A percentile compares a stretch with the other conserved stretches of the same genome.
Conservation (phyloP, 805 yeast genomes). For the Phaffomyces opuntiae region DNA sequence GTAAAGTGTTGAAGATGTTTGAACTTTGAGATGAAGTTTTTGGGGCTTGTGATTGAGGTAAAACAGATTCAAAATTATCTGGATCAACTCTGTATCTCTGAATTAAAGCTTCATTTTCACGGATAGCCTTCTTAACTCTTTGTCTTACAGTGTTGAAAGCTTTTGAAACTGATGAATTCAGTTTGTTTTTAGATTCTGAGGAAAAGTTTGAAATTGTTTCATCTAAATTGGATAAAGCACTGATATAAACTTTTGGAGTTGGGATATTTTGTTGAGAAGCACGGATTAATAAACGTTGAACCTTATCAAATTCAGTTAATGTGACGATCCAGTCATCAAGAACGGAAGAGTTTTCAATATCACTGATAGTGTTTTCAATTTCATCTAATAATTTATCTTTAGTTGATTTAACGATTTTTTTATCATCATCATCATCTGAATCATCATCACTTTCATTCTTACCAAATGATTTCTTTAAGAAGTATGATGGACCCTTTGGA, state of each 20-base stretch:
- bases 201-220: conserved; percentile 50
- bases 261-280: conserved; percentile 70
- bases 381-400: conserved; percentile 90
- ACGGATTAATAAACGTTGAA: conserved; percentile 58
- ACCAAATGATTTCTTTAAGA: conserved; percentile 32
- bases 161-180: conserved; percentile 76
- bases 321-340: conserved; percentile 76
- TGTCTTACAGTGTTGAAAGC: conserved; percentile 85
- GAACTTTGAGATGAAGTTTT: conserved; percentile 21
- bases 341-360: conserved; percentile 61
- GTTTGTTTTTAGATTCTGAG: conserved; percentile 51
- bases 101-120: conserved; percentile 58
- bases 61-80: conserved; percentile 52
- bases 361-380: conserved; percentile 57
- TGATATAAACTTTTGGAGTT: conserved; percentile 66
- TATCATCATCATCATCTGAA: conserved; percentile 60
- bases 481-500: conserved; percentile 38
- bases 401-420: conserved; percentile 85
- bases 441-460: conserved; percentile 34
- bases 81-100: conserved; percentile 62
- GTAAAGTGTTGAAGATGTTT: conserved; percentile 61
- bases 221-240: conserved; percentile 65
- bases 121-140: conserved; percentile 73
- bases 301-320: conserved; percentile 69
- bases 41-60: conserved; percentile 28